Evolutionary conservation across 208 protist genomes (phyloP).

Genomic region (Leishmania turanica): DNA sequence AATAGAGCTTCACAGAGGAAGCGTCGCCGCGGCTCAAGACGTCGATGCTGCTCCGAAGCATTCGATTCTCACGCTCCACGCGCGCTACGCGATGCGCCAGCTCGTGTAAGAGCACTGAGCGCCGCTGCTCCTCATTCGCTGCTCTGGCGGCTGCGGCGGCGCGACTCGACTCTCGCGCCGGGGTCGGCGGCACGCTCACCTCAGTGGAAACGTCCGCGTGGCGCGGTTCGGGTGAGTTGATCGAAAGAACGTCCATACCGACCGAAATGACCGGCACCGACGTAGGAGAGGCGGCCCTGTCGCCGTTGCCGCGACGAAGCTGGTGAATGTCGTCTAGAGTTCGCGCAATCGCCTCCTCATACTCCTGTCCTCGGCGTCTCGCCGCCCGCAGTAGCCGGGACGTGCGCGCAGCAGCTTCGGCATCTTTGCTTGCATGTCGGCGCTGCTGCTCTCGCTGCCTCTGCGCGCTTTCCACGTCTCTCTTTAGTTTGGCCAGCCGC

Average conservation of each 20-base stretch:
- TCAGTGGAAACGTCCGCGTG: neutral
- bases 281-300: neutral
- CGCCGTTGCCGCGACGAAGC: neutral
- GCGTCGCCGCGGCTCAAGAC: slow-evolving; percentile 18
- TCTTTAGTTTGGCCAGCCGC: neutral
- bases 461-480: neutral
- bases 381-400: slow-evolving; percentile 2
- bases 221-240: neutral
- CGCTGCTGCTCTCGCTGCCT: neutral
- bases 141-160: neutral
- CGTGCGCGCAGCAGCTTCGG: neutral
- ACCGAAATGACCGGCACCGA: neutral
- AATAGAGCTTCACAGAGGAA: slow-evolving; percentile 13
- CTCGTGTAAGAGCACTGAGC: neutral
- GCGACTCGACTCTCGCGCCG: neutral
- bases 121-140: slow-evolving; percentile 6
- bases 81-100: slow-evolving; percentile 4
- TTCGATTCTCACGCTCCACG: slow-evolving; percentile 22
- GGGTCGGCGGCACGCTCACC: neutral
- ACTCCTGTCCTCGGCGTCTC: neutral
- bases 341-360: slow-evolving; percentile 10
- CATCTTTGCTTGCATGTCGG: neutral
- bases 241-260: neutral
- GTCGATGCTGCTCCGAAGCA: slow-evolving; percentile 9
- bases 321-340: neutral